A percentile compares a stretch with the other conserved stretches of the same genome.
Conservation (phyloP, 2,329 filamentous ascomycete species). For the Fusarium mundagurra region DNA sequence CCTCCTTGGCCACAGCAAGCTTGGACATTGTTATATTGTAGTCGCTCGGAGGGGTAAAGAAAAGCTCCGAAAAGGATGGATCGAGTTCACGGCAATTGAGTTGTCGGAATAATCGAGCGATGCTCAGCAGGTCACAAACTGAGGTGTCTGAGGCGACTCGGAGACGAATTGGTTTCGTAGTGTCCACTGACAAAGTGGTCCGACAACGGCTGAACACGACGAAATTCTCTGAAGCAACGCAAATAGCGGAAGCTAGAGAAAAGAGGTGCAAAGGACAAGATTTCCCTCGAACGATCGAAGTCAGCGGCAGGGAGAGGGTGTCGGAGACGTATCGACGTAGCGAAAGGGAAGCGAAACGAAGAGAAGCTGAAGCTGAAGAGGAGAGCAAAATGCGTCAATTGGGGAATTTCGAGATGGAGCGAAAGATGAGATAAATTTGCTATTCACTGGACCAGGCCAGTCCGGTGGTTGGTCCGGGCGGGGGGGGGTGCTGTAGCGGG, state of each 20-base stretch:
- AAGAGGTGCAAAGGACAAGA: slow-evolving; percentile 4
- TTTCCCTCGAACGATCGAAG: slow-evolving; percentile 29
- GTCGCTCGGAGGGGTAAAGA: slow-evolving; percentile 32
- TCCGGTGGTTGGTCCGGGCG: slow-evolving; percentile 43
- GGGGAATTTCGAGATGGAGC: slow-evolving; percentile 40
- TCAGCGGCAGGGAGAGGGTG: slow-evolving; percentile 17
- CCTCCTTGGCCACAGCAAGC: slow-evolving; percentile 67
- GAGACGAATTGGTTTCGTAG: slow-evolving; percentile 17
- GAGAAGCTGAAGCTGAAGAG: slow-evolving; percentile 19
- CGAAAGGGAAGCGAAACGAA: slow-evolving; percentile 16
- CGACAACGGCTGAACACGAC: slow-evolving; percentile 28
- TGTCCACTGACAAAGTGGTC: slow-evolving; percentile 24
- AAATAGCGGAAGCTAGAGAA: slow-evolving; percentile 17
- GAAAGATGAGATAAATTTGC: slow-evolving; percentile 46
- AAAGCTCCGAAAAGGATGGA: slow-evolving; percentile 12
- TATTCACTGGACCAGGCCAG: slow-evolving; percentile 37
- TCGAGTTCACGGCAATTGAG: slow-evolving; percentile 35
- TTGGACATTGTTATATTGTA: slow-evolving; percentile 49
- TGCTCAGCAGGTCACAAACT: slow-evolving; percentile 15
- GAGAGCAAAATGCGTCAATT: slow-evolving; percentile 43
- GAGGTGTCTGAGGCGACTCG: neutral
- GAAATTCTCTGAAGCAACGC: slow-evolving; percentile 20
- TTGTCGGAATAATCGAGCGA: slow-evolving; percentile 13
- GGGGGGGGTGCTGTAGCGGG: slow-evolving; percentile 20
- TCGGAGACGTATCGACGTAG: slow-evolving; percentile 25